Evolutionary conservation across 225 moss, liverwort and hornwort genomes (phyloP).

Genomic region (Bryum argenteum): DNA sequence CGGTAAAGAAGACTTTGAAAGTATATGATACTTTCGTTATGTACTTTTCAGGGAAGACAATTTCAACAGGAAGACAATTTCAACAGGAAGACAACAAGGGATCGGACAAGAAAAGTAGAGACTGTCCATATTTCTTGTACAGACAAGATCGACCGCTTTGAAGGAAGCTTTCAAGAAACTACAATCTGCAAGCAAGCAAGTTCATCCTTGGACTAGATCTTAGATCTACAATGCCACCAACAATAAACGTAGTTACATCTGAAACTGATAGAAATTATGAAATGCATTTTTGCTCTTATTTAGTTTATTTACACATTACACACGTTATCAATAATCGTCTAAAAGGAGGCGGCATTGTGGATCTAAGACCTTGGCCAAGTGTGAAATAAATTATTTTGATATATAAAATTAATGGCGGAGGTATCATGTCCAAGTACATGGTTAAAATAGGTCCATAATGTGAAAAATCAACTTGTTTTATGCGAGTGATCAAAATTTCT

Average conservation of each 20-base stretch:
- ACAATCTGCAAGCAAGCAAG: background rate
- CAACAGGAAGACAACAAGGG: background rate
- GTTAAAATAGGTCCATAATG: background rate
- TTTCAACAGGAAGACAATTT: background rate
- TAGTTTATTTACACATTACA: no score
- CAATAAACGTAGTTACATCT: background rate
- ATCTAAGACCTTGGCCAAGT: conserved; percentile 17
- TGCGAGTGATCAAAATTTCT: background rate
- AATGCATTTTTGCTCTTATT: background rate
- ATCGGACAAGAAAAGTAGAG: background rate
- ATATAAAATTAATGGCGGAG: background rate
- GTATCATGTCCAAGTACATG: background rate
- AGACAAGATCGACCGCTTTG: background rate
- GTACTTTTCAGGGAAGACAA: no score
- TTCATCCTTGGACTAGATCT: conserved; percentile 29
- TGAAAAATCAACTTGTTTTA: background rate
- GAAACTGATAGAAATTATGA: background rate
- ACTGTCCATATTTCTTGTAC: background rate
- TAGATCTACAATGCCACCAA: conserved; percentile 27
- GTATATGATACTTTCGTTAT: background rate
- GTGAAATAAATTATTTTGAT: background rate
- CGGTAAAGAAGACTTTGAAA: background rate
- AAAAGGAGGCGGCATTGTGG: conserved; percentile 22
- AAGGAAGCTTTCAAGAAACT: background rate
- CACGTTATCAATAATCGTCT: background rate